phyloP scores from a whole-genome alignment of 352 stramenopile genomes.

The Phytophthora constricta region DNA sequence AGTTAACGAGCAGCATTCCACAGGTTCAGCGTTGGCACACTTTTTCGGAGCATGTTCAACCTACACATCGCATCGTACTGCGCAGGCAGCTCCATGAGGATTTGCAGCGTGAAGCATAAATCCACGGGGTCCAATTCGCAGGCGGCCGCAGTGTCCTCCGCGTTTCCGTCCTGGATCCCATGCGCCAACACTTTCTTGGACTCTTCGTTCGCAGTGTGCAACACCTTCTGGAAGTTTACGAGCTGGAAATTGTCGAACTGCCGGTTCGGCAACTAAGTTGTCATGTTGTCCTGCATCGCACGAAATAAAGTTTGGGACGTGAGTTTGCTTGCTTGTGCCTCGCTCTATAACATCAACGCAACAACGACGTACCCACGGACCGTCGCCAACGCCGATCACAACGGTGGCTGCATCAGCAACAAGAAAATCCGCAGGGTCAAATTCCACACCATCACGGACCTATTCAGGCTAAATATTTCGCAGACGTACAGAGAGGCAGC shows the following conservation, averaged over 20 bases:
- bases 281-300: slow-evolving; percentile 66
- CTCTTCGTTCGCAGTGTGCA: slow-evolving; percentile 58
- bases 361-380: slow-evolving; percentile 43
- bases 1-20: no score
- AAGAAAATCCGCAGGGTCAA: slow-evolving; percentile 16
- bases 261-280: slow-evolving; percentile 61
- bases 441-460: neutral
- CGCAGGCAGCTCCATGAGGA: slow-evolving; percentile 51
- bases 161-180: slow-evolving; percentile 28
- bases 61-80: slow-evolving; percentile 54
- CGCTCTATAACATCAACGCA: neutral
- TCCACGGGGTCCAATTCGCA: slow-evolving; percentile 34
- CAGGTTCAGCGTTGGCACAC: no score
- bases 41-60: slow-evolving; percentile 47
- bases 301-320: slow-evolving; percentile 7
- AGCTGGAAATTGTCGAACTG: slow-evolving; percentile 90
- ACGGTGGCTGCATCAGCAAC: slow-evolving; percentile 39
- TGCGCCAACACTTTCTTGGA: slow-evolving; percentile 26
- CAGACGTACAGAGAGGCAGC: slow-evolving; percentile 61
- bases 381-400: slow-evolving; percentile 60
- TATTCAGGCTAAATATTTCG: neutral
- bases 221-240: slow-evolving; percentile 73
- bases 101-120: slow-evolving; percentile 47
- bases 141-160: slow-evolving; percentile 10
- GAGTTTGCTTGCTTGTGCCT: neutral